Evolutionary conservation across 495 filamentous ascomycete species (phyloP), one percentile per base, ranked within the genome.

Genomic region (Letharia lupina): DNA sequence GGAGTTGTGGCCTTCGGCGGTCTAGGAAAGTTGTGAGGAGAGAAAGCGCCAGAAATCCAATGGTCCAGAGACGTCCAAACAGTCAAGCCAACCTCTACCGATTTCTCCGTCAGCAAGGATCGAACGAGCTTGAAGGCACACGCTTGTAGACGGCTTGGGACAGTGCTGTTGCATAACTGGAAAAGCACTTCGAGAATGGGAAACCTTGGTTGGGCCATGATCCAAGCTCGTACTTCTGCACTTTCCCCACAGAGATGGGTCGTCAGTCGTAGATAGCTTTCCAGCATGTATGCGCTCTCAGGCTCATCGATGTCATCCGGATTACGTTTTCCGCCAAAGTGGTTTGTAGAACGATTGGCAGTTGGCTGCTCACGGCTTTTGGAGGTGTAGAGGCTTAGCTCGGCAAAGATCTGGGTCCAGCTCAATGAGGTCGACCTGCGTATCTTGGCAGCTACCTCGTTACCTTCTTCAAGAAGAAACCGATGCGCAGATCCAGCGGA

Each of bases 371-470:
- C 86, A 23, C 82, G 84, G 54, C 91, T 81, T 66, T 86, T 87
- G 28, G 78, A 79, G 20, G 87, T 84, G 71, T 91, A 94, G 66
- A 87, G 87, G 44, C 87, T 82, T 44, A 97, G 78, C 75, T 98
- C 93, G 61, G 88, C 89, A 71, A 96, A 91, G 73, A 99, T 97
- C 69, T 95, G 91, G 23, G 80, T 79, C 91, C 94, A 99, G 58
- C 89, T 93, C 69, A 98, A 82, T 39, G 90, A 90, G 65, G 86
- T 83, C 7, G 87, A 87, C 68, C 89, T 84, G 69, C 89, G 87
- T 74, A 95, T 84, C 74, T 89, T 92, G 12, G 87, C 85, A 8
- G 86, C 82, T 18, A 33, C 58, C 12, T 86, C 78, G 59, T 87
- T 86, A 31, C 86, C 85, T 76, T 99, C 94, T 67, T 97, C 94